Conservation (phyloP, 2,329 filamentous ascomycete genomes). For the Penicillium sp. region DNA sequence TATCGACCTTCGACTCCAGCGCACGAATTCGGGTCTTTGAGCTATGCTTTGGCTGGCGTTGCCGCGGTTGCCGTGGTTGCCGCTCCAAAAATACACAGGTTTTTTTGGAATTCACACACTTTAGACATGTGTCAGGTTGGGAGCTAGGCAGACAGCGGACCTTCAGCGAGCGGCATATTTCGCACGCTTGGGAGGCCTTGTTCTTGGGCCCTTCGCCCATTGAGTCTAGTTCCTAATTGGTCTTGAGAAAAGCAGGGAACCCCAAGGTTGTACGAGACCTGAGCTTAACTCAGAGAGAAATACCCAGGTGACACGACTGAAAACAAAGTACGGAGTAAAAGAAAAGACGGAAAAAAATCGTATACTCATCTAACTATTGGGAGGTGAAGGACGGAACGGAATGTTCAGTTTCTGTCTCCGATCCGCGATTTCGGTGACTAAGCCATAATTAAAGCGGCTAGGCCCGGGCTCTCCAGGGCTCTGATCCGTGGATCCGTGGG, state of each 20-base stretch:
- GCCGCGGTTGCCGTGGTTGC: neutral
- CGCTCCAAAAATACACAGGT: neutral
- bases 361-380: neutral
- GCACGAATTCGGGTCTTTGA: neutral
- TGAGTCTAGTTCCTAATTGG: neutral
- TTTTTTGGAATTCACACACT: neutral
- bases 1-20: neutral
- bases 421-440: conserved; percentile 1
- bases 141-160: neutral
- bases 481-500: neutral
- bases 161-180: conserved; percentile 1
- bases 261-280: neutral
- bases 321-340: neutral
- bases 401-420: neutral
- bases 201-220: neutral
- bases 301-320: neutral
- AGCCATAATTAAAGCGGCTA: neutral
- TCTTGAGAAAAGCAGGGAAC: neutral
- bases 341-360: neutral
- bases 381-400: neutral
- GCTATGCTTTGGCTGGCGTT: neutral
- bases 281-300: neutral
- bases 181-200: neutral
- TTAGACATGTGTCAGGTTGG: neutral
- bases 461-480: neutral